phyloP scores from a whole-genome alignment of 108 stramenopile genomes.

The Mayamaea pseudoterrestris region DNA sequence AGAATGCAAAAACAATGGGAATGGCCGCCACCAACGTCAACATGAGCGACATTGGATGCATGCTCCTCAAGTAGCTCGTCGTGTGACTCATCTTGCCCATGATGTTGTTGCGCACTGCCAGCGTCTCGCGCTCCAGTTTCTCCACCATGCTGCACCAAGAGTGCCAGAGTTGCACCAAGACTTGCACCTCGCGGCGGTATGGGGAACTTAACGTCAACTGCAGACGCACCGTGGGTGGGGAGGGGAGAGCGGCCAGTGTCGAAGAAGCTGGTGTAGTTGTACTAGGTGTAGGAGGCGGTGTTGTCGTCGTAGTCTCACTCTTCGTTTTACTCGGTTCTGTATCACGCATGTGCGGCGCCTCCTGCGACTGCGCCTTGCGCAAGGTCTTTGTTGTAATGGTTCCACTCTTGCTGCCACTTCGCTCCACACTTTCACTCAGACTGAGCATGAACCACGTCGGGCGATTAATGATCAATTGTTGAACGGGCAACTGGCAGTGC shows the following conservation, averaged over 20 bases:
- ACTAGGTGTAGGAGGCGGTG: neutral
- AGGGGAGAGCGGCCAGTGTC: neutral
- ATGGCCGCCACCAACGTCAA: no score
- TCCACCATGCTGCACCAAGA: slow-evolving; percentile 59
- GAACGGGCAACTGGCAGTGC: no score
- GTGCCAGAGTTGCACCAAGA: slow-evolving; percentile 31
- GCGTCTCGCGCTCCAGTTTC: slow-evolving; percentile 20
- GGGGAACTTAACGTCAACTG: slow-evolving; percentile 52
- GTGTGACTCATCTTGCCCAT: neutral
- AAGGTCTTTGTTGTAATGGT: no score
- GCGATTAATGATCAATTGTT: slow-evolving; percentile 47
- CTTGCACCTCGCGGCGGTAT: slow-evolving; percentile 62
- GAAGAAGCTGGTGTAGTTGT: slow-evolving; percentile 7
- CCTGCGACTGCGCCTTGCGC: no score
- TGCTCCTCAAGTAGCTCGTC: neutral
- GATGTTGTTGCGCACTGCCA: slow-evolving; percentile 4
- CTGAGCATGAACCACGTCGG: slow-evolving; percentile 65
- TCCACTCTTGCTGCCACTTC: no score
- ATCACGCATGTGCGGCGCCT: neutral
- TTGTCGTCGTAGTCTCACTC: slow-evolving; percentile 4
- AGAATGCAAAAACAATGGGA: no score
- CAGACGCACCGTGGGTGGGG: slow-evolving; percentile 59
- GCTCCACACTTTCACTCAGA: slow-evolving; percentile 11
- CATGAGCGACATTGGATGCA: slow-evolving; percentile 9
- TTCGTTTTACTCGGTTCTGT: neutral